These are phyloP conservation scores for Yamadazyma sp. DNA, from an alignment of 805 yeast species.

Conservation along the genomic window DNA sequence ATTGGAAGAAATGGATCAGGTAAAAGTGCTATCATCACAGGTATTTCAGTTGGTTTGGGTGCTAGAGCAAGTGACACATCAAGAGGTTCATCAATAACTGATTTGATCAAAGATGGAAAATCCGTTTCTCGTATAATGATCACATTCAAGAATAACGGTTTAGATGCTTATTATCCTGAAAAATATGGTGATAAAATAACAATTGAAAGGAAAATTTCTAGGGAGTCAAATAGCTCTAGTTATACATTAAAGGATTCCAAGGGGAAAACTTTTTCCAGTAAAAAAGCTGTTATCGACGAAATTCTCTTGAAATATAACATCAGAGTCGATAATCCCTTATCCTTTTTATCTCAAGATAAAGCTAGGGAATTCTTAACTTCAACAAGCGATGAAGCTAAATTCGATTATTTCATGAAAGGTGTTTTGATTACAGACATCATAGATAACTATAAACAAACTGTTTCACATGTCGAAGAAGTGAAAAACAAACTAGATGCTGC, in stretches of 20 bases:
- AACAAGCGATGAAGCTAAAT: conserved; percentile 70
- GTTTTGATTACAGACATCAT: conserved; percentile 68
- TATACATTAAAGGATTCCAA: conserved; percentile 54
- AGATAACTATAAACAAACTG: conserved; percentile 42
- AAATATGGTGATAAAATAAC: conserved; percentile 66
- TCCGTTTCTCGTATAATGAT: conserved; percentile 65
- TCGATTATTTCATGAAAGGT: conserved; percentile 75
- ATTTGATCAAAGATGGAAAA: conserved; percentile 74
- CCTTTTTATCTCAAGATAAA: conserved; percentile 88
- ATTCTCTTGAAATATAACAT: conserved; percentile 71
- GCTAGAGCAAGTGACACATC: conserved; percentile 85
- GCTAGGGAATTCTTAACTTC: conserved; percentile 87
- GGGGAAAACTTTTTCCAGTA: conserved; percentile 52
- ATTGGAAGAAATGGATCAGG: conserved; percentile 93
- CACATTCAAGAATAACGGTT: conserved; percentile 60
- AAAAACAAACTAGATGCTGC: conserved; percentile 25
- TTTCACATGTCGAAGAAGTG: conserved; percentile 27
- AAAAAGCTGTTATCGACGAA: conserved; percentile 62
- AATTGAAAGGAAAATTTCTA: conserved; percentile 63
- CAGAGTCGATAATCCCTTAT: conserved; percentile 85
- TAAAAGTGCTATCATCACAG: conserved; percentile 83
- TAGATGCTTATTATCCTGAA: conserved; percentile 61
- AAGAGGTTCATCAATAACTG: conserved; percentile 71
- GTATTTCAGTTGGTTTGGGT: conserved; percentile 82
- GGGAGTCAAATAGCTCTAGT: conserved; percentile 44